A percentile compares a stretch with the other conserved stretches of the same genome.
Conservation (phyloP, 2,329 filamentous ascomycete genomes). For the Neonectria sp. region DNA sequence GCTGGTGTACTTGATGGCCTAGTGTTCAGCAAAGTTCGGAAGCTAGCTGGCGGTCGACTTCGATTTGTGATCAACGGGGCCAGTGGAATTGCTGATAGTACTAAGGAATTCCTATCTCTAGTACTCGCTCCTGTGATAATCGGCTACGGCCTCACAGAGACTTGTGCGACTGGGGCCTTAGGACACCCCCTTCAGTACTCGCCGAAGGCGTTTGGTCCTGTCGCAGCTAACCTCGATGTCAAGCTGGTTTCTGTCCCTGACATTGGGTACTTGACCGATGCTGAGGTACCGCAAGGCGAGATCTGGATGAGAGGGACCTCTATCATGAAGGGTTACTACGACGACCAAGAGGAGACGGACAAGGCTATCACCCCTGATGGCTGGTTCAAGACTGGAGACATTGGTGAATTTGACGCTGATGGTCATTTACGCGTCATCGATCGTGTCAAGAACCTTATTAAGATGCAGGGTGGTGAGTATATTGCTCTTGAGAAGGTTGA, state of each 20-base stretch:
- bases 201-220: slow-evolving; percentile 80
- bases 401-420: slow-evolving; percentile 86
- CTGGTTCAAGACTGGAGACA: slow-evolving; percentile 97
- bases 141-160: slow-evolving; percentile 96
- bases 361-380: slow-evolving; percentile 84
- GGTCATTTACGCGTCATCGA: slow-evolving; percentile 92
- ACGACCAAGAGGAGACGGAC: slow-evolving; percentile 87
- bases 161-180: slow-evolving; percentile 83
- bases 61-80: slow-evolving; percentile 95
- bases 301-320: slow-evolving; percentile 86
- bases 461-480: slow-evolving; percentile 95
- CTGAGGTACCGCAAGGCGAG: slow-evolving; percentile 88
- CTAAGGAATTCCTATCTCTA: slow-evolving; percentile 90
- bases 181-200: slow-evolving; percentile 90
- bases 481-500: slow-evolving; percentile 98
- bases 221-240: slow-evolving; percentile 83
- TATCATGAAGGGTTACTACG: slow-evolving; percentile 83
- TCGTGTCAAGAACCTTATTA: slow-evolving; percentile 97
- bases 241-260: slow-evolving; percentile 94
- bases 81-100: slow-evolving; percentile 90
- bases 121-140: slow-evolving; percentile 94
- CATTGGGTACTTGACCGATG: slow-evolving; percentile 83
- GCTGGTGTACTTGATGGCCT: slow-evolving; percentile 82
- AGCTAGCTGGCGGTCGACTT: slow-evolving; percentile 88
- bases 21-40: slow-evolving; percentile 91